phyloP scores from a whole-genome alignment of 2,329 filamentous ascomycete genomes.

The Nemania serpens region DNA sequence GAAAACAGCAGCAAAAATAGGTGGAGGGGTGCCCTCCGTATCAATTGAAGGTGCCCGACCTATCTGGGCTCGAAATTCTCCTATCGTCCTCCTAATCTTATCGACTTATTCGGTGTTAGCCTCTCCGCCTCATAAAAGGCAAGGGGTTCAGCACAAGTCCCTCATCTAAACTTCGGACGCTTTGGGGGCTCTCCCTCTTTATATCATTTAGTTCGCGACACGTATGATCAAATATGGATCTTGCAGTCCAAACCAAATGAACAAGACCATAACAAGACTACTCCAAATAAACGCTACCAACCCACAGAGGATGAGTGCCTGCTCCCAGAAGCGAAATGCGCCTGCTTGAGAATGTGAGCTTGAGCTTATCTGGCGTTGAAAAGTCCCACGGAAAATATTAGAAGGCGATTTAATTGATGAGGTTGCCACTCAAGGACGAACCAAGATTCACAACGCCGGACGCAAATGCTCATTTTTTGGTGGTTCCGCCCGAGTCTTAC shows the following conservation, averaged over 20 bases:
- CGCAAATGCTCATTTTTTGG: constrained; percentile 39
- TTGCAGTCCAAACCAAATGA: constrained; percentile 31
- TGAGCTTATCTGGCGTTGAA: constrained; percentile 8
- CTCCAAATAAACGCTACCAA: constrained; percentile 38
- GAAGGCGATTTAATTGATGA: constrained; percentile 26
- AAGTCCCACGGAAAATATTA: constrained; percentile 26
- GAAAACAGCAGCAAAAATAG: too few relatives aligned
- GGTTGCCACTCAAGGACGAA: constrained; percentile 23
- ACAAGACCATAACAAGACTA: constrained; percentile 36
- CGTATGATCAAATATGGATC: constrained; percentile 8
- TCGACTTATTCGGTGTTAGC: neutral
- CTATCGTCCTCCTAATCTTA: neutral
- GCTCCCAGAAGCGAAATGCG: constrained; percentile 32
- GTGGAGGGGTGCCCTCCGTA: too few relatives aligned
- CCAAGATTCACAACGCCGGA: constrained; percentile 40
- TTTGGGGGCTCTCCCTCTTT: neutral
- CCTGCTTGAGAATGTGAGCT: constrained; percentile 30
- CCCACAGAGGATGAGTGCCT: constrained; percentile 23
- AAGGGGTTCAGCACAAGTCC: neutral
- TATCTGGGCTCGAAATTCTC: too few relatives aligned
- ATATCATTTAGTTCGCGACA: neutral
- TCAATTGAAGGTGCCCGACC: too few relatives aligned
- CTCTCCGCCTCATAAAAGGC: neutral
- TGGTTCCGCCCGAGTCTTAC: constrained; percentile 37
- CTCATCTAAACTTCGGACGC: neutral